Conservation (phyloP, 2,329 filamentous ascomycete genomes). For the Rosellinia necatrix region DNA sequence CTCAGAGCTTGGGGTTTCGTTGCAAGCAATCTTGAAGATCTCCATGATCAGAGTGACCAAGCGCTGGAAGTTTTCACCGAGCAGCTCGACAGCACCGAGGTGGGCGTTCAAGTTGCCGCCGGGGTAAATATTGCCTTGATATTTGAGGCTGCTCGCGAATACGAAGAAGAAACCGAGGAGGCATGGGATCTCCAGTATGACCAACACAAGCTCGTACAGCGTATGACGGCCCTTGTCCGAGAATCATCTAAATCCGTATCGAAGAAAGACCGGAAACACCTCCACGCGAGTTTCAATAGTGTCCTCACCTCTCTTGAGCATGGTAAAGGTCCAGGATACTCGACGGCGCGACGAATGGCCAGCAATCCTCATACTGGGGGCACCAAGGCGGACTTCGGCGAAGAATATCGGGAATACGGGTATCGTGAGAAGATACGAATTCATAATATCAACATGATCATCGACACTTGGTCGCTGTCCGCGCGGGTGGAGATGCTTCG, state of each 20-base stretch:
- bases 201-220: constrained; percentile 52
- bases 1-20: constrained; percentile 81
- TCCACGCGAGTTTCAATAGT: constrained; percentile 55
- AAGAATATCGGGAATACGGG: constrained; percentile 54
- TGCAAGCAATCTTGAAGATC: constrained; percentile 75
- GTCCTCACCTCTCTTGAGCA: constrained; percentile 60
- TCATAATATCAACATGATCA: constrained; percentile 49
- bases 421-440: constrained; percentile 58
- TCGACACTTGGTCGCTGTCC: constrained; percentile 58
- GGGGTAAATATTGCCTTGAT: constrained; percentile 82
- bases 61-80: constrained; percentile 83
- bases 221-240: constrained; percentile 53
- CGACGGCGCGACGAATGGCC: constrained; percentile 50
- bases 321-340: constrained; percentile 59
- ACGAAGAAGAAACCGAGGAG: constrained; percentile 55
- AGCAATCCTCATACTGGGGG: constrained; percentile 50
- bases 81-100: constrained; percentile 77
- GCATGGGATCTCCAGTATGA: constrained; percentile 56
- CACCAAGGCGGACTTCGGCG: constrained; percentile 46
- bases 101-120: constrained; percentile 75
- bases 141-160: constrained; percentile 69
- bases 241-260: constrained; percentile 55
- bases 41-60: constrained; percentile 70
- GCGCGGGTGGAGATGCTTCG: constrained; percentile 55
- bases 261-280: constrained; percentile 52